Conservation (phyloP, 768 basidiomycete species). For the Hysterangium stoloniferum region DNA sequence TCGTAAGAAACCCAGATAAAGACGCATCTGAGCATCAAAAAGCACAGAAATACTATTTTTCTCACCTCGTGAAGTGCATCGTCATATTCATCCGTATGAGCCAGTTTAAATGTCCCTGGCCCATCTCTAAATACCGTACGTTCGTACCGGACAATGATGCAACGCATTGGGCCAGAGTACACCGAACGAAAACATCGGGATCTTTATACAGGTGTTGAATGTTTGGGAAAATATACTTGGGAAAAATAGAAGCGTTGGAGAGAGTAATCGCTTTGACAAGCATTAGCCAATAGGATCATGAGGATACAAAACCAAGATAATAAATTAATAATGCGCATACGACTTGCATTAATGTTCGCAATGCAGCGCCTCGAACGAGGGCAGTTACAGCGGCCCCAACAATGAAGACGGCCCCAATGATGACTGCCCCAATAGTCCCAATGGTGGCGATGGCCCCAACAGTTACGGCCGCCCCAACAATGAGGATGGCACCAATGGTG, state of each 20-base stretch:
- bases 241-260: constrained; percentile 55
- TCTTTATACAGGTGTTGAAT: constrained; percentile 77
- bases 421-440: too few species aligned
- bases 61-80: constrained; percentile 74
- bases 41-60: constrained; percentile 34
- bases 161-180: constrained; percentile 78
- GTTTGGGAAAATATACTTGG: constrained; percentile 93
- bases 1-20: constrained; percentile 78
- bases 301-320: background rate
- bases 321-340: constrained; percentile 37
- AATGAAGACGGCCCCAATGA: too few species aligned
- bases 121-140: constrained; percentile 86
- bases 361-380: constrained; percentile 69
- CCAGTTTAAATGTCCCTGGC: constrained; percentile 64
- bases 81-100: constrained; percentile 66
- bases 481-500: too few species aligned
- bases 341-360: constrained; percentile 75
- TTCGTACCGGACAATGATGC: constrained; percentile 81
- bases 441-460: too few species aligned
- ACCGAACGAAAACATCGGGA: constrained; percentile 73
- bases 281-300: constrained; percentile 18
- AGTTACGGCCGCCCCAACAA: too few species aligned
- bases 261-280: constrained; percentile 21
- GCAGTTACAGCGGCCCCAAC: too few species aligned
- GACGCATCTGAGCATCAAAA: constrained; percentile 1